Evolutionary conservation across 2,329 filamentous ascomycete genomes (phyloP).

Genomic region (Blastomyces silverae): DNA sequence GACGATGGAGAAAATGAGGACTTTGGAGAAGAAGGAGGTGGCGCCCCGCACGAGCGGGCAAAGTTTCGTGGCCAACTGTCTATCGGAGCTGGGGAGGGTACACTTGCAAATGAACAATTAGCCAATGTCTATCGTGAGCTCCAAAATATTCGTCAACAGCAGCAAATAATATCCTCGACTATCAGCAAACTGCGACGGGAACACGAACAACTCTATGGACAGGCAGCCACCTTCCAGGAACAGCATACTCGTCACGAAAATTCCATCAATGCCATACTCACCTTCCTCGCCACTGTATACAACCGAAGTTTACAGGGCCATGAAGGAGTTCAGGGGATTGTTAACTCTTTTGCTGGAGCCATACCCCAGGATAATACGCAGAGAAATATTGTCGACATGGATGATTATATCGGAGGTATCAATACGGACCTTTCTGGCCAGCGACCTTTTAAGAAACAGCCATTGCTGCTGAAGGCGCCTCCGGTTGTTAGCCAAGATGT

Average conservation of each 20-base stretch:
- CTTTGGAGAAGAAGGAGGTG: constrained; percentile 39
- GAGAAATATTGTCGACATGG: constrained; percentile 57
- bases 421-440: constrained; percentile 24
- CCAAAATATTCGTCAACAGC: constrained; percentile 73
- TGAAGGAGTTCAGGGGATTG: constrained; percentile 65
- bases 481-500: constrained; percentile 25
- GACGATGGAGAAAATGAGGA: constrained; percentile 65
- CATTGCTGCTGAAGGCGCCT: constrained; percentile 43
- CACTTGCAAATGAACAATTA: constrained; percentile 65
- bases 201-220: constrained; percentile 79
- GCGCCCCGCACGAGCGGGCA: constrained; percentile 31
- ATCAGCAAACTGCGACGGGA: constrained; percentile 75
- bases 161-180: constrained; percentile 75
- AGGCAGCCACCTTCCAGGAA: constrained; percentile 81
- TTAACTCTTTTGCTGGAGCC: constrained; percentile 73
- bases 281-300: constrained; percentile 94
- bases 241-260: constrained; percentile 96
- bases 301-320: constrained; percentile 86
- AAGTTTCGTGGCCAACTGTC: constrained; percentile 40
- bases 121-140: constrained; percentile 71
- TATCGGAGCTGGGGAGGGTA: constrained; percentile 31
- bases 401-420: constrained; percentile 42
- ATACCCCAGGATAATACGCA: constrained; percentile 55
- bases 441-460: constrained; percentile 43
- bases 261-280: constrained; percentile 97